Conservation (phyloP, 2,329 filamentous ascomycete species). For the Aureobasidium lini region DNA sequence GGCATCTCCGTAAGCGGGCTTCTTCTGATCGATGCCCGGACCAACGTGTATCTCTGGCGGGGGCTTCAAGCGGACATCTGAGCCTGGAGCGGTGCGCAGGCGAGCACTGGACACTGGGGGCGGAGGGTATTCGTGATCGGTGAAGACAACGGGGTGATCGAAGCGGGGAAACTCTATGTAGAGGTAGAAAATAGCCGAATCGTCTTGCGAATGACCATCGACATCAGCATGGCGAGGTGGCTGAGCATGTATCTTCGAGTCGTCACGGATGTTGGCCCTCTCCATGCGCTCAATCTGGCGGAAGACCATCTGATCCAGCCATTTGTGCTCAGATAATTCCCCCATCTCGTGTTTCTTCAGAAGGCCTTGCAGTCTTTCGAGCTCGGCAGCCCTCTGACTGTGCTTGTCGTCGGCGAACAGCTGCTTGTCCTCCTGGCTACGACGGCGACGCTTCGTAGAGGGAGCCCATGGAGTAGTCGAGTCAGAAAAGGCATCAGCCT, state of each 20-base stretch:
- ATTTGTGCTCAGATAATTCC: slow-evolving; percentile 85
- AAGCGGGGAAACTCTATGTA: slow-evolving; percentile 90
- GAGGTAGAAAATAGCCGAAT: slow-evolving; percentile 65
- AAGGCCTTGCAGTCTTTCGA: slow-evolving; percentile 79
- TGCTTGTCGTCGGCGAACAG: slow-evolving; percentile 40
- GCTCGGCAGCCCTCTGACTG: slow-evolving; percentile 51
- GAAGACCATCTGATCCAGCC: slow-evolving; percentile 93
- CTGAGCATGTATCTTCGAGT: slow-evolving; percentile 13
- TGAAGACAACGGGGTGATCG: slow-evolving; percentile 91
- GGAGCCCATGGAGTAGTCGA: slow-evolving; percentile 67
- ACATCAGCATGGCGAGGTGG: slow-evolving; percentile 11
- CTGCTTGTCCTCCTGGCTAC: slow-evolving; percentile 50
- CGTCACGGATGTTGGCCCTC: slow-evolving; percentile 33
- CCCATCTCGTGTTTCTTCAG: slow-evolving; percentile 99
- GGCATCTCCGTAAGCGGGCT: slow-evolving; percentile 38
- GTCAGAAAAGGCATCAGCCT: slow-evolving; percentile 76
- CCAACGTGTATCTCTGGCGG: slow-evolving; percentile 85
- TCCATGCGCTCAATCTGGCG: slow-evolving; percentile 70
- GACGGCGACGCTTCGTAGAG: slow-evolving; percentile 47
- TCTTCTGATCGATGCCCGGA: slow-evolving; percentile 65
- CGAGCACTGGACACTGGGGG: slow-evolving; percentile 70
- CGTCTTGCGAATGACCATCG: slow-evolving; percentile 35
- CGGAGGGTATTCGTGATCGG: slow-evolving; percentile 83
- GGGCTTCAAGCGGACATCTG: slow-evolving; percentile 66
- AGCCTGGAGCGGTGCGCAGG: slow-evolving; percentile 47